A percentile compares a stretch with the other conserved stretches of the same genome.
Evolutionary conservation across 306 rosid species (phyloP).

Genomic region (Coriaria nepalensis): DNA sequence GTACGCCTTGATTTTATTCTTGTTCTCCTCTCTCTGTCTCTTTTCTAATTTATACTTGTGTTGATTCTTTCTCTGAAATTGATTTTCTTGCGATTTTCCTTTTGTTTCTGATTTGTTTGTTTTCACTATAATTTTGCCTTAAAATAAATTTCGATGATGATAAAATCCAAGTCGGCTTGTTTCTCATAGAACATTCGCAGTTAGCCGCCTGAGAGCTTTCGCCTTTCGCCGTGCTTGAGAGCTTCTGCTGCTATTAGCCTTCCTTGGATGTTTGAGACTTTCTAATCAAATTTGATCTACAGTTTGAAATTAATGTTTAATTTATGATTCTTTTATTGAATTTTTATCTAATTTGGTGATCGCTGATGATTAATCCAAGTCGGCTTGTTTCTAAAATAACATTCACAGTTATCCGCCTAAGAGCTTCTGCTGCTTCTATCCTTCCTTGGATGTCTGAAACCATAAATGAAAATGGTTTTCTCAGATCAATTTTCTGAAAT

Average conservation of each 20-base stretch:
- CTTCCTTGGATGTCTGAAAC: slow-evolving; percentile 30
- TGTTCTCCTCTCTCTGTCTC: too few species aligned
- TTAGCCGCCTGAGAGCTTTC: slow-evolving; percentile 24
- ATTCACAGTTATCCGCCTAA: slow-evolving; percentile 28
- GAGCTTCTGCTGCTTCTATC: slow-evolving; percentile 16
- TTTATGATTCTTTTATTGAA: too few species aligned
- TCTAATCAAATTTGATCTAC: too few species aligned
- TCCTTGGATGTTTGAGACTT: slow-evolving; percentile 19
- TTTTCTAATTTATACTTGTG: too few species aligned
- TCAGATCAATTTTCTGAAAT: neutral
- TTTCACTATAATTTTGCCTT: too few species aligned
- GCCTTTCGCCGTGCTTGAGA: slow-evolving; percentile 17
- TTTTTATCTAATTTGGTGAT: neutral
- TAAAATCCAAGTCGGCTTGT: slow-evolving; percentile 16
- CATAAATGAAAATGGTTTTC: too few species aligned
- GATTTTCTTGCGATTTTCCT: too few species aligned
- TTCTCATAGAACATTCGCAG: slow-evolving; percentile 23
- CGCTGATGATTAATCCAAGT: slow-evolving; percentile 13
- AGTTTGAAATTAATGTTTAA: too few species aligned
- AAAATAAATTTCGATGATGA: slow-evolving; percentile 10
- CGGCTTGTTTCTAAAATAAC: slow-evolving; percentile 19
- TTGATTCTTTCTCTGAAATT: too few species aligned
- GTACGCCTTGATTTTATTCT: too few species aligned
- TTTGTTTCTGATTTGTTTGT: too few species aligned
- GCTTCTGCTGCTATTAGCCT: slow-evolving; percentile 10